Evolutionary conservation across 257 asterid genomes (phyloP), one percentile per base, ranked within the genome.

Genomic region (Solanum piurae): DNA sequence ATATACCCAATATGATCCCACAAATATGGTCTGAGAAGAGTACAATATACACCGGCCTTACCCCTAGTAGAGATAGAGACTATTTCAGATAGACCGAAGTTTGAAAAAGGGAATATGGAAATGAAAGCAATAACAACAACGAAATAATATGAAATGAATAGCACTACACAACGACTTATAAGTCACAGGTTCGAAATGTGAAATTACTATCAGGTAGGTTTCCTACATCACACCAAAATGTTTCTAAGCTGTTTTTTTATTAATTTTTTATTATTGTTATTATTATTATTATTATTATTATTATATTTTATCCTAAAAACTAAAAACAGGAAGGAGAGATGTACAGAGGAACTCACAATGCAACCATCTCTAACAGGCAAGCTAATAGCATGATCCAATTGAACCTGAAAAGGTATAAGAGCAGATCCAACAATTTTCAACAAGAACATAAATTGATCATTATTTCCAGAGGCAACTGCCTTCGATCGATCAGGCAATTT

Each of bases 391-490:
- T 87, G 95, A 88, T 93, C 96, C 66, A 89, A 89, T 76, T 92
- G 98, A 6, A 89, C 94, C 86, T 91, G 95, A 52, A 75, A 94
- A 55, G 99, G 99, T 5, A 97, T 95, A 80, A 95, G 93, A 29
- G 99, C 95, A 0, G 96, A 93, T 49, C 98, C 98, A 8, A 95
- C 95, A 31, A 97, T 95, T 92, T 93, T 97, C 74, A 97, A 83
- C 92, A 97, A 74, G 68, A 95, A 88, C 91, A 92, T 89, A 88
- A 95, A 94, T 86, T 96, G 98, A 83, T 95, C 98, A 36, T 93
- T 90, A 29, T 83, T 84, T 37, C 86, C 14, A 25, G 92, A 69
- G 20, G 91, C 42, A 71, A 94, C 73, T 23, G 87, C 5, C 6
- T 89, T 29, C 14, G 89, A 62, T 29, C 87, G 11, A n/a, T 88